Base-by-base conservation (phyloP, 495 filamentous ascomycete genomes). In the Thermochaetoides thermophila region DNA sequence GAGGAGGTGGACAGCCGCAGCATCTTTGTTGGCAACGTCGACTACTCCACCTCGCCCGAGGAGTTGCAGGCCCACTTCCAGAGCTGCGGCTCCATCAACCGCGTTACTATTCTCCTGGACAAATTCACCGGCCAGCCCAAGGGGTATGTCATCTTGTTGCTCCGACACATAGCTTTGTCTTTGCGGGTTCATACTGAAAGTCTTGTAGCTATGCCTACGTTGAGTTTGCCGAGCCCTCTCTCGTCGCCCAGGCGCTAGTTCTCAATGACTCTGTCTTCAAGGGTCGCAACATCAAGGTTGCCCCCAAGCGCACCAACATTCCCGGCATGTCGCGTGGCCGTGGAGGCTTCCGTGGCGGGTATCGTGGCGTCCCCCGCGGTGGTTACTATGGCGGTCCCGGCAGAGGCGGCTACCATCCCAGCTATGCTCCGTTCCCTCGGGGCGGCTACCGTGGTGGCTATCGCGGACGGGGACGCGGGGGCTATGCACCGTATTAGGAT, bases 11-110 rank as follows among this genome's bases (percentile, higher is more conserved):
- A 99, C 59, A 81, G 72, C 41, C 75, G 91, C 38, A 93, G 84
- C 61, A 81, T 99, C 49, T 99, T 99, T 53, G 91, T 99, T 16
- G 91, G 91, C 29, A 99, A 99, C 50, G 91, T 99, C 35, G 91
- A 99, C 55, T 99, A 99, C 57, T 84, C 84, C 39, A 87, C 89
- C 17, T 91, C 85, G 11, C 89, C 91, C 0, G 91, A 99, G 60
- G 91, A 99, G 60, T 94, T 99, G 38, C 91, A 99, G 64, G 83
- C 85, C 23, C 91, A 99, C 54, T 99, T 99, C 61, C 85, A 94
- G 63, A 92, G 76, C 66, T 92, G 84, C 48, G 91, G 91, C 24
- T 84, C 81, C 35, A 99, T 99, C 64, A 96, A 99, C 50, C 78
- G 91, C 24, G 91, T 99, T 29, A 99, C 91, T 3, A 99, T 99